Evolutionary conservation across 345 rosid species (phyloP).

Genomic region (Melaleuca alternifolia): DNA sequence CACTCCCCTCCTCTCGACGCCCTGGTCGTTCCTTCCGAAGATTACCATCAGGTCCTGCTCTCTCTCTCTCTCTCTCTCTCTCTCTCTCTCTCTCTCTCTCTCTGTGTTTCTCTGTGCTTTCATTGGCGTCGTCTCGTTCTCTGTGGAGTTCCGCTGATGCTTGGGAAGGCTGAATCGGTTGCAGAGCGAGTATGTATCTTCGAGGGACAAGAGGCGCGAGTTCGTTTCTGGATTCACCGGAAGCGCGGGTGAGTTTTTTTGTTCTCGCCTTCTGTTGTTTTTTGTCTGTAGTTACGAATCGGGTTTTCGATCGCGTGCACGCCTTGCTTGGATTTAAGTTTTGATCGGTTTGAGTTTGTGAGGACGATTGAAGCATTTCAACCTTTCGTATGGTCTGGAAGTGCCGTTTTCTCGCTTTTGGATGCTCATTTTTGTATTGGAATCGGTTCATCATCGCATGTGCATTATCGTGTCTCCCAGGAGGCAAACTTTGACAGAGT

Average conservation of each 20-base stretch:
- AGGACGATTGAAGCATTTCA: neutral
- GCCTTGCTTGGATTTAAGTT: neutral
- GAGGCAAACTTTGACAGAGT: neutral
- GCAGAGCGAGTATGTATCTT: conserved; percentile 92
- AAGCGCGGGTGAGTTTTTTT: conserved; percentile 56
- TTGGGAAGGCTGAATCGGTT: neutral
- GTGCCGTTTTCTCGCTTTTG: neutral
- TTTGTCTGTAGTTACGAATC: neutral
- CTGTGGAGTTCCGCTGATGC: no score
- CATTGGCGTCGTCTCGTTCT: neutral
- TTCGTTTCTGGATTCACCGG: conserved; percentile 92
- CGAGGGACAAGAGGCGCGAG: conserved; percentile 72
- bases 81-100: no score
- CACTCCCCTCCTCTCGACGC: conserved; percentile 93
- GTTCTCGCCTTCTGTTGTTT: neutral
- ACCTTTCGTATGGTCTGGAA: neutral
- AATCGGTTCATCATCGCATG: neutral
- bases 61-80: neutral
- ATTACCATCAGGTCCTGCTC: conserved; percentile 69
- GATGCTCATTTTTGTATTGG: neutral
- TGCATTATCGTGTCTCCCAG: neutral
- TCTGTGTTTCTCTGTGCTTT: no score
- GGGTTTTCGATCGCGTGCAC: neutral
- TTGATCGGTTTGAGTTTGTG: neutral
- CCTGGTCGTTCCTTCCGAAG: conserved; percentile 78